Evolutionary conservation across 257 asterid species (phyloP), one percentile per base, ranked within the genome.

Genomic region (Lithospermum erythrorhizon): DNA sequence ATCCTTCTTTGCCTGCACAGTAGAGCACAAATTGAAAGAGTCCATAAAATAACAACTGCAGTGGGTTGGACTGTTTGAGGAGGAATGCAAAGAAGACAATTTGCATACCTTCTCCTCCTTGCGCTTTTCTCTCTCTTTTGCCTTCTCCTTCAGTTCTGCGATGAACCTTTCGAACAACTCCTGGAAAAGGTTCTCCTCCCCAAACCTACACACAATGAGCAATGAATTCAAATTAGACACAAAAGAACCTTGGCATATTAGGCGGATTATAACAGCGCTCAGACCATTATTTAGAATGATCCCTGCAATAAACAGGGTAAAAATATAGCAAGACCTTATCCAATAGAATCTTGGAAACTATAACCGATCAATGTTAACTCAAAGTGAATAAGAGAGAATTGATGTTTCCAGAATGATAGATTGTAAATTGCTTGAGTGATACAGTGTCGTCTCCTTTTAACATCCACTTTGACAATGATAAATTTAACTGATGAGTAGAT

Each of bases 51-150:
- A n/a, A 58, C 15, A 6, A 21, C 57, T 14, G 19, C 3, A 13
- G 45, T 7, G 10, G 4, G 9, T 6, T 21, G 4, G 41, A 21
- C 53, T 20, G 18, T 52, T 15, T 19, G 30, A 19, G 11, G 24
- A 20, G 6, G 13, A 25, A 25, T 59, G 17, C 18, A 41, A 45
- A 53, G 19, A 48, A 56, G 15, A 35, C 11, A 15, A 16, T 21
- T 53, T 27, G 68, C 64, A 45, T 70, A 85, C 96, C 87, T 83
- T 93, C 49, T 82, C 95, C 59, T 89, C 97, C 80, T 81, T 83
- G n/a, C 90, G 87, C 79, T 69, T 86, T 24, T 91, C 97, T 77
- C 82, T 91, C 66, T 86, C 95, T 72, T 81, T 91, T 30, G 81
- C 81, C 81, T 76, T 87, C 55, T 72, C 97, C 76, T 83, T 89